These are phyloP conservation scores for Malbranchea zuffiana DNA, from an alignment of 2,329 filamentous ascomycete species.

Conservation along the genomic window DNA sequence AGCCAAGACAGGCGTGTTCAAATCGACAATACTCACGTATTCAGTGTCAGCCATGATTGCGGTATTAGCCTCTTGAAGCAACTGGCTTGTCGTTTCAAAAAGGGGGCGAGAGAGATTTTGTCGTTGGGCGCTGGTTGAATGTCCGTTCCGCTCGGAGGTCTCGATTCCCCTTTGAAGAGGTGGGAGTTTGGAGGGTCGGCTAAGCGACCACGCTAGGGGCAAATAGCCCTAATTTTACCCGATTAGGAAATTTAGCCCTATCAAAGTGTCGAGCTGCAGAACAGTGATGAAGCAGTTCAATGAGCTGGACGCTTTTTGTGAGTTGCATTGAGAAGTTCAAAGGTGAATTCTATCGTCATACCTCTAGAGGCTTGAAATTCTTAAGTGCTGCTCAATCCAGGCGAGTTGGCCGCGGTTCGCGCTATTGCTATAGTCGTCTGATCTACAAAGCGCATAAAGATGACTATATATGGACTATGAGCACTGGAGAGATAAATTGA, in stretches of 20 bases:
- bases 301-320: neutral
- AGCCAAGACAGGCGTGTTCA: neutral
- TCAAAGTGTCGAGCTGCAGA: slow-evolving; percentile 3
- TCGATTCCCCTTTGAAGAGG: slow-evolving; percentile 8
- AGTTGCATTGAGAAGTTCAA: neutral
- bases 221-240: slow-evolving; percentile 27
- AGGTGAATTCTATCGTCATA: too few species aligned
- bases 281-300: neutral
- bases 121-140: slow-evolving; percentile 23
- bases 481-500: neutral
- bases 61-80: slow-evolving; percentile 35
- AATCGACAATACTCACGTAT: slow-evolving; percentile 56
- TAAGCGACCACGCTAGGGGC: slow-evolving; percentile 34
- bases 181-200: slow-evolving; percentile 26
- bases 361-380: too few species aligned
- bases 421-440: neutral
- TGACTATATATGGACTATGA: neutral
- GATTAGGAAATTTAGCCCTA: slow-evolving; percentile 11
- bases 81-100: slow-evolving; percentile 38
- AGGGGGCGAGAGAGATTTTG: slow-evolving; percentile 29
- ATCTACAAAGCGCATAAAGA: neutral
- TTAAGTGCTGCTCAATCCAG: too few species aligned
- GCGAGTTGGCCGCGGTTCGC: too few species aligned
- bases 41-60: slow-evolving; percentile 77
- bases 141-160: slow-evolving; percentile 12